phyloP scores from a whole-genome alignment of 108 stramenopile species.

The Fistulifera solaris region DNA sequence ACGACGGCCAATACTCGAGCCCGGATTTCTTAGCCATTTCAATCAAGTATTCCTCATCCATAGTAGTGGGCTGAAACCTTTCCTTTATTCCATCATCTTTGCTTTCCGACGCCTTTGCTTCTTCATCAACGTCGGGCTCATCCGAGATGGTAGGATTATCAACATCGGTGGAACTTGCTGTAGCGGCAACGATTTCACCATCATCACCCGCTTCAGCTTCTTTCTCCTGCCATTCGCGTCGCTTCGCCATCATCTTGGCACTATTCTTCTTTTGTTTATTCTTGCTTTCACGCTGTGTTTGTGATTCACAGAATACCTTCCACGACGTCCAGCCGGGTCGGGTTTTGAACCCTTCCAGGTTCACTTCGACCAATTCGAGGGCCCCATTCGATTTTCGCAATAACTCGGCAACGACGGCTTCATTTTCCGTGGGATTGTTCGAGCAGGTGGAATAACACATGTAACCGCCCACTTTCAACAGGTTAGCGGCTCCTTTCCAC shows the following conservation, averaged over 20 bases:
- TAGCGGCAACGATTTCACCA: neutral
- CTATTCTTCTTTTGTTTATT: slow-evolving; percentile 59
- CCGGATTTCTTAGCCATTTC: slow-evolving; percentile 46
- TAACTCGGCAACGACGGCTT: slow-evolving; percentile 91
- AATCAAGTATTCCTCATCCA: slow-evolving; percentile 45
- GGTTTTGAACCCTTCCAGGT: slow-evolving; percentile 62
- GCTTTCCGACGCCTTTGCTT: neutral
- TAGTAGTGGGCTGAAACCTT: slow-evolving; percentile 38
- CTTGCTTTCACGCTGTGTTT: slow-evolving; percentile 38
- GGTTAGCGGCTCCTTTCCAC: slow-evolving; percentile 59
- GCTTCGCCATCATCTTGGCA: slow-evolving; percentile 18
- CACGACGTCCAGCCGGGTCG: slow-evolving; percentile 83
- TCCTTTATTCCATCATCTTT: slow-evolving; percentile 8
- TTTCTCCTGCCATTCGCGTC: slow-evolving; percentile 37
- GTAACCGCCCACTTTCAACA: slow-evolving; percentile 80
- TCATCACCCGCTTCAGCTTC: slow-evolving; percentile 12
- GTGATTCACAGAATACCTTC: slow-evolving; percentile 74
- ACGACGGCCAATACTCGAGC: slow-evolving; percentile 42
- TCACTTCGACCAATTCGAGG: slow-evolving; percentile 79
- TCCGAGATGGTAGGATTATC: slow-evolving; percentile 9
- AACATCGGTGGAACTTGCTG: slow-evolving; percentile 7
- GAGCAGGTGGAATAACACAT: slow-evolving; percentile 97
- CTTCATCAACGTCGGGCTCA: slow-evolving; percentile 6
- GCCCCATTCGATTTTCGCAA: slow-evolving; percentile 62
- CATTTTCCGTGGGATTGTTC: slow-evolving; percentile 97